Conservation (phyloP, 768 basidiomycete species). For the Mycena olivaceomarginata region DNA sequence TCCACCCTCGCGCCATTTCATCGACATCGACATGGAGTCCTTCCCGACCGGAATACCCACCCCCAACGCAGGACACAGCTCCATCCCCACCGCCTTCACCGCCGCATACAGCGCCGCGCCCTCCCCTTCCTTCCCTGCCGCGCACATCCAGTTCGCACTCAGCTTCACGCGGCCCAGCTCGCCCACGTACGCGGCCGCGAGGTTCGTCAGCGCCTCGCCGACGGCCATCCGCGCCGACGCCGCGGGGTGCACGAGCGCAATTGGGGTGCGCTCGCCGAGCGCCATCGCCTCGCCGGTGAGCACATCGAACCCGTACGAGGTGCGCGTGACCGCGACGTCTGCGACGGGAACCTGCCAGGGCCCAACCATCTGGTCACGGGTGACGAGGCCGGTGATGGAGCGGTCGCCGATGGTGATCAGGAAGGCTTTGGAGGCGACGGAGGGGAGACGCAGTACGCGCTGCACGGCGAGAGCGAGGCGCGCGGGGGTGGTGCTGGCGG, state of each 20-base stretch:
- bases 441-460: slow-evolving; percentile 56
- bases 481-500: slow-evolving; percentile 59
- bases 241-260: slow-evolving; percentile 90
- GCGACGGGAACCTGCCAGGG: slow-evolving; percentile 99
- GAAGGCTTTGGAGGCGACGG: slow-evolving; percentile 97
- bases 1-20: slow-evolving; percentile 86
- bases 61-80: slow-evolving; percentile 94
- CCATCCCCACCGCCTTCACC: slow-evolving; percentile 92
- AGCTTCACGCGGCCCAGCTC: slow-evolving; percentile 88
- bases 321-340: slow-evolving; percentile 71
- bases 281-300: slow-evolving; percentile 96
- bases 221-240: slow-evolving; percentile 98
- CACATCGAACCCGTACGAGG: slow-evolving; percentile 95
- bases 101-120: slow-evolving; percentile 94
- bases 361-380: slow-evolving; percentile 99
- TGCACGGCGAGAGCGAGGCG: slow-evolving; percentile 76
- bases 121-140: slow-evolving; percentile 92
- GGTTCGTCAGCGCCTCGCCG: slow-evolving; percentile 94
- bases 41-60: slow-evolving; percentile 99
- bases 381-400: slow-evolving; percentile 88
- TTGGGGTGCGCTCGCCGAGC: slow-evolving; percentile 94
- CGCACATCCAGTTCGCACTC: slow-evolving; percentile 99
- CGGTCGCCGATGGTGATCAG: slow-evolving; percentile 91
- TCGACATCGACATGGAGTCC: slow-evolving; percentile 99
- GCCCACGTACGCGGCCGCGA: slow-evolving; percentile 86